A percentile compares a stretch with the other conserved stretches of the same genome.
phyloP scores from a whole-genome alignment of 495 filamentous ascomycete species.

The Aspergillus kassunensis region DNA sequence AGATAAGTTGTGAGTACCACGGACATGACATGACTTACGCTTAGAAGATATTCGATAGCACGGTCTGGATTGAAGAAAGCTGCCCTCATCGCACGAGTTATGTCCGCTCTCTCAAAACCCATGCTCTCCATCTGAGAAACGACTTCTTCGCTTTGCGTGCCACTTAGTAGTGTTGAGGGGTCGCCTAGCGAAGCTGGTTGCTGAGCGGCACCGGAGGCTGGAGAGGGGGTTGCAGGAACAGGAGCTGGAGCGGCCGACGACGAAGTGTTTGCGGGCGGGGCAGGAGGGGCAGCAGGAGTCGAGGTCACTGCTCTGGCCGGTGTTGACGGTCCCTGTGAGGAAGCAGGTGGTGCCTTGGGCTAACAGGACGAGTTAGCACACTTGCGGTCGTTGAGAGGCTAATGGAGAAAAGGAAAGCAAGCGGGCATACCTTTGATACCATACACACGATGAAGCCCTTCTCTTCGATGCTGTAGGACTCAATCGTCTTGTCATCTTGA shows the following conservation, averaged over 20 bases:
- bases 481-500: constrained; percentile 92
- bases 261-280: constrained; percentile 59
- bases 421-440: constrained; percentile 74
- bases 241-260: constrained; percentile 57
- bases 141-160: constrained; percentile 73
- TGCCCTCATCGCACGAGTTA: constrained; percentile 90
- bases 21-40: constrained; percentile 62
- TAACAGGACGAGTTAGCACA: constrained; percentile 21
- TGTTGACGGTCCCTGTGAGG: constrained; percentile 56
- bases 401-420: neutral
- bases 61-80: constrained; percentile 96
- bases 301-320: constrained; percentile 44
- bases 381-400: neutral
- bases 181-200: constrained; percentile 57
- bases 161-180: constrained; percentile 79
- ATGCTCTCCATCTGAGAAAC: constrained; percentile 95
- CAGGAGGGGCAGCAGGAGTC: constrained; percentile 56
- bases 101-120: constrained; percentile 84
- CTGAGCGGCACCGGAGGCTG: constrained; percentile 52
- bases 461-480: constrained; percentile 96
- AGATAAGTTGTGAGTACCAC: neutral
- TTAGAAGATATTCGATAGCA: constrained; percentile 92
- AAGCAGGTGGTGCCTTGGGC: constrained; percentile 66
- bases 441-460: constrained; percentile 99
- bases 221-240: constrained; percentile 62